Conservation (phyloP, 2,329 filamentous ascomycete genomes). For the Chalara sp. region DNA sequence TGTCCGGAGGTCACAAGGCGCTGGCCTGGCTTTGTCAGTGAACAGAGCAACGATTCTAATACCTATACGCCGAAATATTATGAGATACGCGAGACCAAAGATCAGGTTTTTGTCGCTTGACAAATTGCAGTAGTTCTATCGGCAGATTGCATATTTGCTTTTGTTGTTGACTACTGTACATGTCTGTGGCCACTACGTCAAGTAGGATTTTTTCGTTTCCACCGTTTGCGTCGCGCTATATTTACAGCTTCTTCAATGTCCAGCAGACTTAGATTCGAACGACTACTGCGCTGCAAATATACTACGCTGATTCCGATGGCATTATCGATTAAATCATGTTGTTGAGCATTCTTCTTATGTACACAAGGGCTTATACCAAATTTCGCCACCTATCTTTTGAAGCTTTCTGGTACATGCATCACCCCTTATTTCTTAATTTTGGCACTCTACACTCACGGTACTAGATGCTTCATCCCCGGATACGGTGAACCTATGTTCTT, state of each 20-base stretch:
- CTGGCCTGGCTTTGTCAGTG: constrained; percentile 28
- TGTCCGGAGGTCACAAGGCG: constrained; percentile 32
- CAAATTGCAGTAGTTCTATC: constrained; percentile 94
- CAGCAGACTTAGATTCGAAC: no score
- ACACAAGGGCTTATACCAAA: no score
- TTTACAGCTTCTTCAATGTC: constrained; percentile 82
- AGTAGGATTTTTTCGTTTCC: constrained; percentile 46
- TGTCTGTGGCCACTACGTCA: constrained; percentile 81
- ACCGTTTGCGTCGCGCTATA: background rate
- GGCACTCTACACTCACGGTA: no score
- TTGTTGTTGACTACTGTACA: constrained; percentile 77
- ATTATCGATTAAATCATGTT: no score
- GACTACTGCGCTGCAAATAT: no score
- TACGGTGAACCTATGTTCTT: no score
- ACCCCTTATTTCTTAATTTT: no score
- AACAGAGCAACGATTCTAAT: constrained; percentile 84
- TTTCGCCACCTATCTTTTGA: no score
- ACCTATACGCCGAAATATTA: constrained; percentile 87
- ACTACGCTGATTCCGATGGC: no score
- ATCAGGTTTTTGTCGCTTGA: constrained; percentile 83
- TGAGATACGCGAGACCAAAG: constrained; percentile 80
- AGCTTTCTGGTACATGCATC: no score
- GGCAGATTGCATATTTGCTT: constrained; percentile 85
- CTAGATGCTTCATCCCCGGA: no score
- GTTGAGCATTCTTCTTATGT: no score